phyloP scores from a whole-genome alignment of 257 asterid species.

The Schizonepeta tenuifolia region DNA sequence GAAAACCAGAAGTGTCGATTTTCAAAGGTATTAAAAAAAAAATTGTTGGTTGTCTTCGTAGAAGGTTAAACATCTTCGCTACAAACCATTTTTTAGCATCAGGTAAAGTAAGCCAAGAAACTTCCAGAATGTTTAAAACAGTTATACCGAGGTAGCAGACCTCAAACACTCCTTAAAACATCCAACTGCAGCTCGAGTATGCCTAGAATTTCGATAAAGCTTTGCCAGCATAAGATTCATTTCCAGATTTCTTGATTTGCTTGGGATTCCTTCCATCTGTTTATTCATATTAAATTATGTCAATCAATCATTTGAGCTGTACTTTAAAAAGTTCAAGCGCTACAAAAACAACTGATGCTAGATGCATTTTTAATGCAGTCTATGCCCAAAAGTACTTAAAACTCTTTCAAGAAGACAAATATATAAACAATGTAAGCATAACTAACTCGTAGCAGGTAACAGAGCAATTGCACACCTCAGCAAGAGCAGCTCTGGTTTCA shows the following conservation, averaged over 20 bases:
- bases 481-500: constrained; percentile 78
- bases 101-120: constrained; percentile 25
- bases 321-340: constrained; percentile 24
- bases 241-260: constrained; percentile 86
- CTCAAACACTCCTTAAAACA: constrained; percentile 96
- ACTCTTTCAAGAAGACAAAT: not conserved
- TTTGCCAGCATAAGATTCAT: constrained; percentile 92
- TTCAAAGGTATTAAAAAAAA: not conserved
- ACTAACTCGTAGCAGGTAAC: constrained; percentile 27
- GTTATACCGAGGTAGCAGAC: constrained; percentile 48
- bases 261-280: constrained; percentile 95
- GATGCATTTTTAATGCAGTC: constrained; percentile 16
- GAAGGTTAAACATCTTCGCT: constrained; percentile 6
- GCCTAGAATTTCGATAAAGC: constrained; percentile 89
- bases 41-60: constrained; percentile 16
- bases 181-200: constrained; percentile 83
- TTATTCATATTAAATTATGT: constrained; percentile 21
- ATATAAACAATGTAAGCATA: constrained; percentile 3
- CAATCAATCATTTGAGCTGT: constrained; percentile 1
- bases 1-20: constrained; percentile 26
- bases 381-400: constrained; percentile 13
- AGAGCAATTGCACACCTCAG: constrained; percentile 63
- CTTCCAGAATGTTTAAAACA: constrained; percentile 24
- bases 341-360: constrained; percentile 19
- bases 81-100: constrained; percentile 3